Base-by-base conservation (phyloP, 345 rosid genomes). In the Geranium brycei region DNA sequence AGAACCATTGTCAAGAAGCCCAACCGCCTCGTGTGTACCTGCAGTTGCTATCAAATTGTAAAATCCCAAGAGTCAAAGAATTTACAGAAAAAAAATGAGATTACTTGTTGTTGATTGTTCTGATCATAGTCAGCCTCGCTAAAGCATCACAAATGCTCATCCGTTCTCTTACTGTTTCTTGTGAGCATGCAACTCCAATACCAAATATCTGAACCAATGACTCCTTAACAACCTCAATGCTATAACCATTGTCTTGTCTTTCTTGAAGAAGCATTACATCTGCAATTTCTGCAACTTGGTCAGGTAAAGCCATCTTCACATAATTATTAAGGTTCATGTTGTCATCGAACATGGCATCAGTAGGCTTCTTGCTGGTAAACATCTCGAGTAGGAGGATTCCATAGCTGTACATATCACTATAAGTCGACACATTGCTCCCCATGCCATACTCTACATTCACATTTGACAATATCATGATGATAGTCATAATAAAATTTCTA, bases 361-460 rank as follows among this genome's bases (percentile, higher is more conserved):
- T 77, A 0, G 85, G 83, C 51, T 72, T 65, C 51, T 72, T 82
- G 7, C 78, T 70, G 1, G 72, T 73, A 19, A 79, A 77, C 73
- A 79, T 79, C 59, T 79, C 86, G 72, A 77, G 51, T n/a, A 79
- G 51, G 41, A 75, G 65, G 59, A 77, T 4, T 0, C 64, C 15
- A 15, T 19, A 67, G 10, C 60, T 82, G 65, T 82, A 77, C 60
- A 73, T 74, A 64, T 79, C 80, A 38, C 80, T 77, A 30, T 56
- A 55, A 56, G 67, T 71, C 57, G 83, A 75, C 41, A 78, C 74
- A 31, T 73, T 65, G 18, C 65, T 62, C 59, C 78, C 78, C 67
- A 63, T 76, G 59, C 82, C 82, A 64, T 81, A 81, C 62, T 78
- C 79, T 74, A 23, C 32, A 32, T 58, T 57, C 15, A 17, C n/a